A percentile compares a stretch with the other conserved stretches of the same genome.
Conservation (phyloP, 257 asterid genomes). For the Prunella vulgaris region DNA sequence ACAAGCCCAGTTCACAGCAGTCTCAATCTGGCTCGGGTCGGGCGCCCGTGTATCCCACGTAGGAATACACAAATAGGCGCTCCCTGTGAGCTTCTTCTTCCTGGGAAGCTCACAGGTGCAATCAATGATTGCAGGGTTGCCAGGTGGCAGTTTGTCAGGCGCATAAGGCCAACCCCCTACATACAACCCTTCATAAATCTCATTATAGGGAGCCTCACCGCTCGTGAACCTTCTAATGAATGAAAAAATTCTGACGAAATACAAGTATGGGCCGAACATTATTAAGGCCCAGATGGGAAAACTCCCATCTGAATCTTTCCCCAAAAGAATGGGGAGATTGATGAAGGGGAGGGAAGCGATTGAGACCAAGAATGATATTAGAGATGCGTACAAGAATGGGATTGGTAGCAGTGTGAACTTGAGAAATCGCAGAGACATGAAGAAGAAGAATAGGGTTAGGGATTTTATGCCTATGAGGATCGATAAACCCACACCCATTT, state of each 20-base stretch:
- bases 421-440: constrained; percentile 40
- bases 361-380: constrained; percentile 67
- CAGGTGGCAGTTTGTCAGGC: constrained; percentile 69
- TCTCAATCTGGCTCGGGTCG: constrained; percentile 74
- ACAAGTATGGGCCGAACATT: constrained; percentile 74
- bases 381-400: constrained; percentile 70
- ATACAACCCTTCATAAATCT: constrained; percentile 63
- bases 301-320: constrained; percentile 76
- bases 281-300: constrained; percentile 71
- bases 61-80: constrained; percentile 73
- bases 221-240: constrained; percentile 58
- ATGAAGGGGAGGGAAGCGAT: constrained; percentile 78
- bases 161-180: constrained; percentile 97
- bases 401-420: constrained; percentile 50
- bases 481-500: constrained; percentile 74
- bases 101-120: constrained; percentile 96
- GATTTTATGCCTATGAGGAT: constrained; percentile 64
- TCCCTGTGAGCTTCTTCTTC: constrained; percentile 49
- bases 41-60: constrained; percentile 94
- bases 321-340: constrained; percentile 75
- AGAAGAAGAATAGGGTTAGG: constrained; percentile 46
- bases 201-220: constrained; percentile 73
- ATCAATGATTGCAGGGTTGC: constrained; percentile 79
- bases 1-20: constrained; percentile 93
- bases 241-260: constrained; percentile 75